phyloP scores from a whole-genome alignment of 1,284 basidiomycete species.

The Irpex sp. region DNA sequence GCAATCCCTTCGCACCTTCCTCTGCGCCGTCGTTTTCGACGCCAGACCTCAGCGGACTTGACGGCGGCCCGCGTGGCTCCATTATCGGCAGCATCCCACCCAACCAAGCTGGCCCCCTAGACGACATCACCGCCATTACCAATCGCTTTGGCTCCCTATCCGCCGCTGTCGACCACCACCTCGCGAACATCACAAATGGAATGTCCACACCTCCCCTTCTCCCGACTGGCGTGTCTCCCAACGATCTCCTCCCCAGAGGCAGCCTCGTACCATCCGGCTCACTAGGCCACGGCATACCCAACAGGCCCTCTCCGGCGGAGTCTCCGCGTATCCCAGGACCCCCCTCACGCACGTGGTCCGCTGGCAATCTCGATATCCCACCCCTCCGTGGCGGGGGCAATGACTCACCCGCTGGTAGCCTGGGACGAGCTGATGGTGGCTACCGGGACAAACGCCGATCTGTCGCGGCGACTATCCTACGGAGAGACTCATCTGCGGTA shows the following conservation, averaged over 20 bases:
- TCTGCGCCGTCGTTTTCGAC: slow-evolving; percentile 14
- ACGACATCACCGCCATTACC: slow-evolving; percentile 76
- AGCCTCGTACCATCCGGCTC: slow-evolving; percentile 27
- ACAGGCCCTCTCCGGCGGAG: slow-evolving; percentile 36
- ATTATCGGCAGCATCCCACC: slow-evolving; percentile 61
- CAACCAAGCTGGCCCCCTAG: slow-evolving; percentile 57
- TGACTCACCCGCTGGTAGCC: slow-evolving; percentile 23
- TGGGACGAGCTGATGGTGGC: slow-evolving; percentile 29
- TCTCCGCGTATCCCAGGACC: slow-evolving; percentile 58
- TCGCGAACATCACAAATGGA: slow-evolving; percentile 36
- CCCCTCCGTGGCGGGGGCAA: slow-evolving; percentile 37
- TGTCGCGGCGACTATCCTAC: slow-evolving; percentile 53
- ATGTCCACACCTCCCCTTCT: no score
- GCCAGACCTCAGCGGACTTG: slow-evolving; percentile 33
- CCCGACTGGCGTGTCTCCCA: slow-evolving; percentile 3
- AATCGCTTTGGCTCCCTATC: slow-evolving; percentile 80
- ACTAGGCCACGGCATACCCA: slow-evolving; percentile 55
- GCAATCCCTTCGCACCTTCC: slow-evolving; percentile 65
- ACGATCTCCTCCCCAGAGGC: slow-evolving; percentile 7
- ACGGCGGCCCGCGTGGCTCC: slow-evolving; percentile 47
- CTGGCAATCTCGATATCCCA: slow-evolving; percentile 71
- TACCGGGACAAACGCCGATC: slow-evolving; percentile 72
- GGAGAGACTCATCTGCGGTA: slow-evolving; percentile 75
- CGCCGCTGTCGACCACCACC: slow-evolving; percentile 82
- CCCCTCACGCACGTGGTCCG: slow-evolving; percentile 78